A percentile compares a stretch with the other conserved stretches of the same genome.
Evolutionary conservation across 2,329 filamentous ascomycete genomes (phyloP).

Genomic region (Exophiala oligosperma): DNA sequence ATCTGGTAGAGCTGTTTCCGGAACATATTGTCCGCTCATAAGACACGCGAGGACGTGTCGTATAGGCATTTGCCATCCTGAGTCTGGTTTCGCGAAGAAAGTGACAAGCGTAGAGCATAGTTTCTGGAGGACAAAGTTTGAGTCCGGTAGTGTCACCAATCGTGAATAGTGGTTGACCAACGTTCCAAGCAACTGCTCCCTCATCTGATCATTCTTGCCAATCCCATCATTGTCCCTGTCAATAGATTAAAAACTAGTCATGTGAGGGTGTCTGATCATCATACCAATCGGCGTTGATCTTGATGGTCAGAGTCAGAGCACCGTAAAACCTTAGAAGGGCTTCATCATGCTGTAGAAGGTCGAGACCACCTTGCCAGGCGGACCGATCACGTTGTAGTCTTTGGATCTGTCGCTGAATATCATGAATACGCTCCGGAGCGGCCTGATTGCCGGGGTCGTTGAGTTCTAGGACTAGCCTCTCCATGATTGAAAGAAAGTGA

Average conservation of each 20-base stretch:
- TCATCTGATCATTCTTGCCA: slow-evolving; percentile 33
- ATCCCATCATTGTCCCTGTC: slow-evolving; percentile 34
- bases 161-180: slow-evolving; percentile 45
- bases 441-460: slow-evolving; percentile 26
- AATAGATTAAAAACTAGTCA: neutral
- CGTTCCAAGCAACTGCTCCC: slow-evolving; percentile 38
- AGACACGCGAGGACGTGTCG: slow-evolving; percentile 36
- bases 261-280: slow-evolving; percentile 2
- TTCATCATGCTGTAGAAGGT: slow-evolving; percentile 67
- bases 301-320: slow-evolving; percentile 88
- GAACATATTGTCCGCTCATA: slow-evolving; percentile 38
- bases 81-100: slow-evolving; percentile 42
- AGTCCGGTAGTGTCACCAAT: slow-evolving; percentile 41
- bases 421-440: slow-evolving; percentile 22
- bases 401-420: slow-evolving; percentile 74
- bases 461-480: slow-evolving; percentile 26
- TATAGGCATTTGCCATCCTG: slow-evolving; percentile 37
- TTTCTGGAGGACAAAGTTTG: slow-evolving; percentile 47
- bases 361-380: slow-evolving; percentile 84
- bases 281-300: slow-evolving; percentile 87
- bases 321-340: slow-evolving; percentile 87
- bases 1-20: slow-evolving; percentile 39
- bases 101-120: slow-evolving; percentile 45
- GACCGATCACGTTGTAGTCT: slow-evolving; percentile 73
- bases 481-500: slow-evolving; percentile 16